Conservation (phyloP, 2,329 filamentous ascomycete species). For the Aspergillus melleus region DNA sequence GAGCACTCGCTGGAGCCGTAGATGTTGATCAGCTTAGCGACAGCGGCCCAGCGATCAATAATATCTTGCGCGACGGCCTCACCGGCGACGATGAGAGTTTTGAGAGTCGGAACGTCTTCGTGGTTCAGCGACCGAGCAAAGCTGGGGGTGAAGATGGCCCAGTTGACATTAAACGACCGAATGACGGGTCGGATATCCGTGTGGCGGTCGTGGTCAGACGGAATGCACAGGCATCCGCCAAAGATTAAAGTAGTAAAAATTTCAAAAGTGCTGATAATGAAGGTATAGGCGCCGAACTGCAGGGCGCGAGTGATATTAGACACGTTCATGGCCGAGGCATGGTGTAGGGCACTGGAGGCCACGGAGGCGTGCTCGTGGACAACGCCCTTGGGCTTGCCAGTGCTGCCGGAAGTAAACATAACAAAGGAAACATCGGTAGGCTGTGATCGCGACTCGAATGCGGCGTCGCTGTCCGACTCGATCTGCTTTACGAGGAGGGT, state of each 20-base stretch:
- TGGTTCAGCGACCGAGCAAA: slow-evolving; percentile 31
- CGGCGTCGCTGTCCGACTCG: slow-evolving; percentile 29
- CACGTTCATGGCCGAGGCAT: slow-evolving; percentile 42
- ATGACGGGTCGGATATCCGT: slow-evolving; percentile 49
- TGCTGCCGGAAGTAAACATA: slow-evolving; percentile 47
- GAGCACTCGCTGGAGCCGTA: slow-evolving; percentile 36
- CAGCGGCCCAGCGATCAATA: slow-evolving; percentile 23
- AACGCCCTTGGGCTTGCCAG: slow-evolving; percentile 49
- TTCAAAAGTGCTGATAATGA: slow-evolving; percentile 35
- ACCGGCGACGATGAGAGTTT: slow-evolving; percentile 33
- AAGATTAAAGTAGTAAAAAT: slow-evolving; percentile 18
- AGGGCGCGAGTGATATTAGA: slow-evolving; percentile 48
- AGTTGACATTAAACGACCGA: slow-evolving; percentile 2
- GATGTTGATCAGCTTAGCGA: slow-evolving; percentile 38
- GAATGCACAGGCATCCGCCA: slow-evolving; percentile 44
- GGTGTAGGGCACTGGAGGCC: slow-evolving; percentile 51
- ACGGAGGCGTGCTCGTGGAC: slow-evolving; percentile 58
- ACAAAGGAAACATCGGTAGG: slow-evolving; percentile 59
- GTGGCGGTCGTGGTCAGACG: slow-evolving; percentile 44
- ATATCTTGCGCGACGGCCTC: slow-evolving; percentile 25
- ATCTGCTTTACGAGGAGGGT: not conserved
- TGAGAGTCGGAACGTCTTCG: slow-evolving; percentile 38
- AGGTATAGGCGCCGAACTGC: slow-evolving; percentile 36
- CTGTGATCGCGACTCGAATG: slow-evolving; percentile 1
- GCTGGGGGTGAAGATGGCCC: slow-evolving; percentile 9